phyloP scores from a whole-genome alignment of 2,329 filamentous ascomycete genomes.

The Colletotrichum phormii region DNA sequence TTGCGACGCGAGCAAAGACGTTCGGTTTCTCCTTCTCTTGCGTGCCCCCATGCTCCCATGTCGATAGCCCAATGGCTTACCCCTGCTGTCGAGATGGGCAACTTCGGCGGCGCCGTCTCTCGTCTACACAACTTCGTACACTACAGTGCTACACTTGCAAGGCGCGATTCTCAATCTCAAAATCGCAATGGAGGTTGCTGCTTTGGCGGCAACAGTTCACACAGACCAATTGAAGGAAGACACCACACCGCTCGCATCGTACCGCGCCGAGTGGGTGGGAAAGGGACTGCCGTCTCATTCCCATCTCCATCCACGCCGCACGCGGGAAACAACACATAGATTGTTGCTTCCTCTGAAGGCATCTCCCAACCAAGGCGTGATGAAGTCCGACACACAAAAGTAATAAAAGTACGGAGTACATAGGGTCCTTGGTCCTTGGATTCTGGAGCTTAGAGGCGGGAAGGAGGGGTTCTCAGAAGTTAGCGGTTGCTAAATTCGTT shows the following conservation, averaged over 20 bases:
- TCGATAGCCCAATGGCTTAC: not conserved
- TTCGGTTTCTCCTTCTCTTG: not conserved
- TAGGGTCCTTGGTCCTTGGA: too few relatives aligned
- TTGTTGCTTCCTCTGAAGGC: not conserved
- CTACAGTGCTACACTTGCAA: not conserved
- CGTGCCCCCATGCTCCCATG: not conserved
- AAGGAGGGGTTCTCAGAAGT: not conserved
- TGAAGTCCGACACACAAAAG: not conserved
- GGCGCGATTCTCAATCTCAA: not conserved
- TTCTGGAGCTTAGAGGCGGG: not conserved
- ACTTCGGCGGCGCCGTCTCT: constrained; percentile 19
- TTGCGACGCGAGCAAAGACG: not conserved
- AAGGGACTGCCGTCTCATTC: not conserved
- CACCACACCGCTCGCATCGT: constrained; percentile 7
- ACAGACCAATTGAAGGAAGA: not conserved
- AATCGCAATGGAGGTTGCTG: not conserved
- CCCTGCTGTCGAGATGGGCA: constrained; percentile 9
- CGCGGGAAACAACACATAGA: not conserved
- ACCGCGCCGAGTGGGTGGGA: not conserved
- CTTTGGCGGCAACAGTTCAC: too few relatives aligned
- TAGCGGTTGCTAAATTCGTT: not conserved
- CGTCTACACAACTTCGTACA: too few relatives aligned
- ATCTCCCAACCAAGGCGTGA: not conserved
- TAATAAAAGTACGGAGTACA: too few relatives aligned
- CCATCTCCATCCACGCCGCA: not conserved